Base-by-base conservation (phyloP, 2,329 filamentous ascomycete genomes). In the Coleophoma cylindrospora region DNA sequence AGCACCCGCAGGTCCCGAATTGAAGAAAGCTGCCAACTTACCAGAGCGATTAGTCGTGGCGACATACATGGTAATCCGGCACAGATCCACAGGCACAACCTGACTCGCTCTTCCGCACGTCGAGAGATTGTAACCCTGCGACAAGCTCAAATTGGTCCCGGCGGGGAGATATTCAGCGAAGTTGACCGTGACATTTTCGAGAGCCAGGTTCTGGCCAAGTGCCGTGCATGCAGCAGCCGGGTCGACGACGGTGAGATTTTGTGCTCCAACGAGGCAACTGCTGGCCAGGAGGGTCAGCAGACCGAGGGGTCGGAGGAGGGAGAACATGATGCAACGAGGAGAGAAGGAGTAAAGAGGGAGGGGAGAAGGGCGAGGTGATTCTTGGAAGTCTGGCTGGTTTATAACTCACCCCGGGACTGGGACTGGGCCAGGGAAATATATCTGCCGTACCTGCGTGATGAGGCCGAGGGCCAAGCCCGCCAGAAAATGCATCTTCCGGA, bases 31-130 rank as follows among this genome's bases (percentile, higher is more conserved):
- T 10, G 19, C 27, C 7, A 27, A 27, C 5, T 38, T 41, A 3
- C 50, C 47, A 4, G 45, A 51, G 12, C 48, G 46, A 14, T 53
- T 45, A 15, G 44, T 50, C 8, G 57, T 59, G 14, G 45, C 46
- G 40, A 59, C 52, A 40, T 54, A 50, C 50, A 57, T 53, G 3
- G 54, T 54, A 8, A 59, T 36, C 1, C 57, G 53, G 43, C 57
- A 59, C 6, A 57, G 43, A 45, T 59, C 53, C 4, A 40, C 45
- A 3, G 34, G 41, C 8, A 53, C 49, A 32, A 53, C 33, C 13
- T 54, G 48, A 15, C 22, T 50, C 10, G 40, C 15, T 34, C 40
- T 49, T 7, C 43, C 47, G 46, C 57, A 60, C 3, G 43, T 46
- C 10, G 36, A 27, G 7, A 60, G 34, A 36, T 54, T 50, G 44